A percentile compares a stretch with the other conserved stretches of the same genome.
Evolutionary conservation across 495 filamentous ascomycete species (phyloP).

Genomic region (Penicillium simplicissimum): DNA sequence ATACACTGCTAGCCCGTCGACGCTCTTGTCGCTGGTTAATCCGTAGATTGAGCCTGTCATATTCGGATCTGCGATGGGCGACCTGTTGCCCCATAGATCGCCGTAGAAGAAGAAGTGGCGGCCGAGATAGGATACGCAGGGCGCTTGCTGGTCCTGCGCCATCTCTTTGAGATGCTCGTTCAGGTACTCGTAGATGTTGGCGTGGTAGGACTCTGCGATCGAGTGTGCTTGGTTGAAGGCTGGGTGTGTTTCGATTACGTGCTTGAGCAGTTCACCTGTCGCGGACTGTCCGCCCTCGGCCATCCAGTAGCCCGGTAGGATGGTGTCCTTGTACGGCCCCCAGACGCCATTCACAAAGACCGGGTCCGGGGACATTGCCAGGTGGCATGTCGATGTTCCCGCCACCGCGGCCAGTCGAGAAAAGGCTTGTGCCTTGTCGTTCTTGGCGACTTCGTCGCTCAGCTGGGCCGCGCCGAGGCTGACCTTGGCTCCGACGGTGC

Average conservation of each 20-base stretch:
- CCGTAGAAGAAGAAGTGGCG: constrained; percentile 98
- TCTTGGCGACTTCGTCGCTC: constrained; percentile 59
- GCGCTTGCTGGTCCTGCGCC: constrained; percentile 63
- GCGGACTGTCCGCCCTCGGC: constrained; percentile 95
- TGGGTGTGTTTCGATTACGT: constrained; percentile 91
- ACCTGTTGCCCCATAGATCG: constrained; percentile 96
- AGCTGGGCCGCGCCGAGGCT: constrained; percentile 62
- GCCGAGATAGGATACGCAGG: constrained; percentile 76
- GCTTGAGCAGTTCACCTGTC: constrained; percentile 89
- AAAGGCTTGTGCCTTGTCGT: constrained; percentile 89
- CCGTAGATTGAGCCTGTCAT: constrained; percentile 91
- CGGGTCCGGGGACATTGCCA: constrained; percentile 88
- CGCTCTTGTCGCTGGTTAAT: constrained; percentile 76
- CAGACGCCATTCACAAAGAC: constrained; percentile 94
- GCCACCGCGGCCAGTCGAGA: constrained; percentile 92
- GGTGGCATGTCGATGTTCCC: constrained; percentile 94
- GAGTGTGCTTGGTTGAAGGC: constrained; percentile 76
- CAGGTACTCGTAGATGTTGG: constrained; percentile 90
- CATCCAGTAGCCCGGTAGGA: constrained; percentile 90
- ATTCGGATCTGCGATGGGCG: constrained; percentile 83
- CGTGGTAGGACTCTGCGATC: constrained; percentile 72
- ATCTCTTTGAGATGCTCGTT: constrained; percentile 85
- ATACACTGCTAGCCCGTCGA: constrained; percentile 82
- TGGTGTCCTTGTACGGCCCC: constrained; percentile 93
- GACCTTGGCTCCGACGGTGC: constrained; percentile 95